Base-by-base conservation (phyloP, 2,329 filamentous ascomycete species). In the Emergomyces pasteurianus region DNA sequence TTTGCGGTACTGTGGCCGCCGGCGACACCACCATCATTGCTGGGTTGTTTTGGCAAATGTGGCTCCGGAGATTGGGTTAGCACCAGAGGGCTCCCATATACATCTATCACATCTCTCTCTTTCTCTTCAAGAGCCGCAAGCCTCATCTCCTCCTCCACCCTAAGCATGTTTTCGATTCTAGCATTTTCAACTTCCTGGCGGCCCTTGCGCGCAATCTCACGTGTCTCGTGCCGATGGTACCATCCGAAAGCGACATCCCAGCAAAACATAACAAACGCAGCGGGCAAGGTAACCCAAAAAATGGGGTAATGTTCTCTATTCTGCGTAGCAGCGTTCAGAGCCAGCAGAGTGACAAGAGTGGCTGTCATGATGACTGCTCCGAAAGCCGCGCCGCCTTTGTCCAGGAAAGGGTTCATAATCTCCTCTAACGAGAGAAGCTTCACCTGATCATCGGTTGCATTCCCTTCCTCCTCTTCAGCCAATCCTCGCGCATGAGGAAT, bases 371-470 rank as follows among this genome's bases (percentile, higher is more conserved):
- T 77, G 5, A 83, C 64, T 0, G 80, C 83, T 1, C 86, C 86
- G 60, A 89, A 85, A 0, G 77, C 75, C 0, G 87, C 87, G 9
- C 86, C 83, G 2, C 77, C 74, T 64, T 83, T 87, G 68, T 90
- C 87, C 0, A 90, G 71, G 61, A 86, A 90, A 0, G 87, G 87
- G 64, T 90, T 88, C 81, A 90, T 82, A 66, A 90, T 88, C 67
- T 90, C 86, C 64, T 87, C 86, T 0, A 90, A 79, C 0, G 84
- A 84, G 0, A 86, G 73, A 0, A 81, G 71, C 63, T 86, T 81
- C 2, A 73, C 77, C 61, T 82, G 72, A 34, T 84, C 80, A 8
- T 79, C 73, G 36, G 79, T 75, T n/a, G 72, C 70, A 9, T 71
- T 65, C 4, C 77, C 74, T 8, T 82, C 80, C 58, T 81, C 75